Evolutionary conservation across 1,139 yeast species (phyloP).

Genomic region (Yamadazyma blattariae): DNA sequence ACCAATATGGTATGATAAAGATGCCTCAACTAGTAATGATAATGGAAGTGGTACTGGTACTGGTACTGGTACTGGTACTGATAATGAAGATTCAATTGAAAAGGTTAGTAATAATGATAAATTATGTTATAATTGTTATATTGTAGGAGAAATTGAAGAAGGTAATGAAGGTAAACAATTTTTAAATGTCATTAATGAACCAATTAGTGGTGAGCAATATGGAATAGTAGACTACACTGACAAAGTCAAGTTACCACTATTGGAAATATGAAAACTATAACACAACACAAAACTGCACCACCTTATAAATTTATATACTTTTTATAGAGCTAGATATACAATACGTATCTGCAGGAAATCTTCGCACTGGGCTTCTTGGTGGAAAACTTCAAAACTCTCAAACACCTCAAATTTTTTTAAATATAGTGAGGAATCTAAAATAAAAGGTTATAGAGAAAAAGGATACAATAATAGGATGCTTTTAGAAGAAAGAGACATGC

Average conservation of each 20-base stretch:
- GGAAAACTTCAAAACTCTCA: too few species aligned
- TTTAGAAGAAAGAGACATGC: slow-evolving; percentile 57
- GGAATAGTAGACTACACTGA: slow-evolving; percentile 32
- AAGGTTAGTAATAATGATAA: not conserved
- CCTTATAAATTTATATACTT: too few species aligned
- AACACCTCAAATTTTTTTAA: too few species aligned
- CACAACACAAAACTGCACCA: too few species aligned
- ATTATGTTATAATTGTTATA: slow-evolving; percentile 36
- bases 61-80: too few species aligned
- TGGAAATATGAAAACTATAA: slow-evolving; percentile 1
- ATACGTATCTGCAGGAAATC: too few species aligned
- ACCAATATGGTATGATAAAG: slow-evolving; percentile 39
- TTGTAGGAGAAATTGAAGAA: slow-evolving; percentile 12
- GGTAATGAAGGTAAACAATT: slow-evolving; percentile 11
- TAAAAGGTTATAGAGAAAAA: slow-evolving; percentile 34
- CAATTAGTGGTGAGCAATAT: slow-evolving; percentile 32
- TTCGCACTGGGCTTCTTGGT: too few species aligned
- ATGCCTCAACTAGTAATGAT: not conserved
- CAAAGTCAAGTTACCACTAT: slow-evolving; percentile 4
- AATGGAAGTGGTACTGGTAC: not conserved
- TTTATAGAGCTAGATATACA: too few species aligned
- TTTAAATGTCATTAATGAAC: slow-evolving; percentile 25
- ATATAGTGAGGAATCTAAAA: too few species aligned
- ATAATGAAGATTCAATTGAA: too few species aligned
- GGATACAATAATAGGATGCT: slow-evolving; percentile 23